phyloP scores from a whole-genome alignment of 345 rosid genomes.

The Melaleuca quinquenervia region DNA sequence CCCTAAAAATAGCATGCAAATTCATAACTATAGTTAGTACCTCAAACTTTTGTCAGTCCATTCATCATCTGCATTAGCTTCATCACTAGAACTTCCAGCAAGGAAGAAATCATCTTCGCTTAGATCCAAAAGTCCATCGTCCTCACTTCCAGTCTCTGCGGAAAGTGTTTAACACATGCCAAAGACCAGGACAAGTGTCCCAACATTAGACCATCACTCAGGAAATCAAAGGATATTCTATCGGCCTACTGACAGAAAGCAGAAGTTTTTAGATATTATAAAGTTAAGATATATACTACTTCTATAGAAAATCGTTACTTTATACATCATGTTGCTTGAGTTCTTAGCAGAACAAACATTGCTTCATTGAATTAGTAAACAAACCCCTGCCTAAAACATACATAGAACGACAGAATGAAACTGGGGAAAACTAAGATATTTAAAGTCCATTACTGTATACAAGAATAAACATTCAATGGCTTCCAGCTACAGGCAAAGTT shows the following conservation, averaged over 20 bases:
- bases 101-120: constrained; percentile 96
- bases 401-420: neutral
- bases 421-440: neutral
- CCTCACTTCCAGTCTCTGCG: constrained; percentile 99
- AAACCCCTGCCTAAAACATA: neutral
- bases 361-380: neutral
- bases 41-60: constrained; percentile 93
- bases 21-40: constrained; percentile 19
- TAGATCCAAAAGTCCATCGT: constrained; percentile 86
- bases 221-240: neutral
- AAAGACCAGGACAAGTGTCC: neutral
- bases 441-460: neutral
- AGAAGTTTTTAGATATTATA: neutral
- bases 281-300: neutral
- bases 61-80: constrained; percentile 97
- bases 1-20: neutral
- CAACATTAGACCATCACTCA: neutral
- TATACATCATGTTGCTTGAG: neutral
- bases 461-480: neutral
- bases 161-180: neutral
- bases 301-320: neutral
- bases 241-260: neutral
- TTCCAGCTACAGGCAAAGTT: neutral
- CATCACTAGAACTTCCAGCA: constrained; percentile 89
- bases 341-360: neutral